These are phyloP conservation scores for Ophiocytium majus DNA, from an alignment of 352 stramenopile species.

Conservation along the genomic window DNA sequence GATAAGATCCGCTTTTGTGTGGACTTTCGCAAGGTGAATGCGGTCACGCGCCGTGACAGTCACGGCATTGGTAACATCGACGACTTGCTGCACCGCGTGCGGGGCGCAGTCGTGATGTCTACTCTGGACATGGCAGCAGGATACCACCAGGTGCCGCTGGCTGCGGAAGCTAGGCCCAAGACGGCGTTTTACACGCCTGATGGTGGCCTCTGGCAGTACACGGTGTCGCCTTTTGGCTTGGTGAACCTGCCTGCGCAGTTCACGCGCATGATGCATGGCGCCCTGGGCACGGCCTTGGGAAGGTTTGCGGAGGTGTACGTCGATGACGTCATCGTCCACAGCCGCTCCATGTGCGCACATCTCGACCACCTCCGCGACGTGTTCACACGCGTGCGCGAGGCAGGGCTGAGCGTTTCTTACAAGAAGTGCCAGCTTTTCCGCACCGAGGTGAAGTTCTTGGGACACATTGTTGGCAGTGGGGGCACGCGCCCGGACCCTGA, in stretches of 20 bases:
- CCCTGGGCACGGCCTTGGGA: not conserved
- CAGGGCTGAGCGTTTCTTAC: not conserved
- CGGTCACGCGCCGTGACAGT: not conserved
- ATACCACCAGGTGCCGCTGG: slow-evolving; percentile 17
- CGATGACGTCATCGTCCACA: not conserved
- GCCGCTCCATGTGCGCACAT: too few species aligned
- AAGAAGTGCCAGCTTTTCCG: not conserved
- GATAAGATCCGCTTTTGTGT: not conserved
- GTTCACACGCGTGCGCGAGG: not conserved
- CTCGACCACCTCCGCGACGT: not conserved
- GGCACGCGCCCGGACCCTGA: not conserved
- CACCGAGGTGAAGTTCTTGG: not conserved
- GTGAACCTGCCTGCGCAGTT: not conserved
- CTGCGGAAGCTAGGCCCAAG: not conserved
- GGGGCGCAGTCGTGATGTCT: too few species aligned
- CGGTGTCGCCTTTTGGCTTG: not conserved
- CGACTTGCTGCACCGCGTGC: too few species aligned
- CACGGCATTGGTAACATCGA: too few species aligned
- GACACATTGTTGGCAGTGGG: not conserved
- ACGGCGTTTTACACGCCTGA: not conserved
- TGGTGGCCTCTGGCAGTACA: slow-evolving; percentile 7
- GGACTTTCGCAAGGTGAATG: not conserved
- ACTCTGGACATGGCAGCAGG: not conserved
- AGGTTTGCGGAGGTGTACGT: not conserved
- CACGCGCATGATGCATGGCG: not conserved